Base-by-base conservation (phyloP, 345 rosid genomes). In the Aquilaria sinensis region DNA sequence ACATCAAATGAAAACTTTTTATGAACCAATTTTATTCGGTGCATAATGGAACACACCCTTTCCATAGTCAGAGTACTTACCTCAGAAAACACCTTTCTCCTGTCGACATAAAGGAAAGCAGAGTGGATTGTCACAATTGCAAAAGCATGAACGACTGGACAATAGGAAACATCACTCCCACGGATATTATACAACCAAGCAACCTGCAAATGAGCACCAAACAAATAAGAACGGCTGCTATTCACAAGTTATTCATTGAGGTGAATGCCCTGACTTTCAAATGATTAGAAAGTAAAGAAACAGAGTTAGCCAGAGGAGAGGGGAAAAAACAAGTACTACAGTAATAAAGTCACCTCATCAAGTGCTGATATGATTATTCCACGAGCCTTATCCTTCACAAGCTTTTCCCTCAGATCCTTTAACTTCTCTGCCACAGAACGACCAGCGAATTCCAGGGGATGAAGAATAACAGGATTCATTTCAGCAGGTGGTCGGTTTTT, bases 181-280 rank as follows among this genome's bases (percentile, higher is more conserved):
- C 97, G 96, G 56, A 94, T 81, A 69, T 94, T 94, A 73, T 81
- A 94, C 67, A 90, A 61, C 99, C 99, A 94, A 74, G 99, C 99
- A 81, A 94, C 99, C 98, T 92, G 82, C 74, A 82, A 31, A 62
- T 47, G 54, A 56, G 23, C 50, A 69, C 67, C 48, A 37, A 41
- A 50, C n/a, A 9, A 37, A 37, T 37, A 37, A 37, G 43, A 37
- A 37, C 23, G 8, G 43, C 43, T 37, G 43, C 43, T 37, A 4
- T 37, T 37, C 43, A 4, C 43, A 37, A 37, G 43, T 37, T 9
- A 37, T 37, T 37, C 7, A 37, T 37, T 5, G 43, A 37, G 43
- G 8, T 37, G 43, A 37, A 37, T 37, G 5, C 31, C 52, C 14
- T 61, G 46, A 54, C 52, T 41, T 62, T 16, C 33, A 34, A 51